Conservation (phyloP, 2,329 filamentous ascomycete genomes). For the Cladosporium oxysporum region DNA sequence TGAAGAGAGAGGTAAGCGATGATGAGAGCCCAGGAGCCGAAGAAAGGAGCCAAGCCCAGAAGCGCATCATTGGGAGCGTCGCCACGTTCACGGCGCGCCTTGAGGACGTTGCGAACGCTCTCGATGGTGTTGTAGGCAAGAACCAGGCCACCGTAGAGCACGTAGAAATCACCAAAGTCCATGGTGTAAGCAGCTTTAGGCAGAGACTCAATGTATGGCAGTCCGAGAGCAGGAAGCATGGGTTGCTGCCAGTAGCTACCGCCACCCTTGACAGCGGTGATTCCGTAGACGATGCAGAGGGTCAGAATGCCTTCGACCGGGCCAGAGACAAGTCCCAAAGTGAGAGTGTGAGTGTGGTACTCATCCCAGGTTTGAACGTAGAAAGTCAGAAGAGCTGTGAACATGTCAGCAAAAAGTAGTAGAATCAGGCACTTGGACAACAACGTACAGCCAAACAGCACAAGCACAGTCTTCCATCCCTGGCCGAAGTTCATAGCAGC, state of each 20-base stretch:
- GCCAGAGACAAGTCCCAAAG: constrained; percentile 86
- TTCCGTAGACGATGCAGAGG: constrained; percentile 74
- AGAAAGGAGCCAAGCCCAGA: constrained; percentile 80
- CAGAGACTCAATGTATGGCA: constrained; percentile 65
- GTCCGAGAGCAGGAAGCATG: constrained; percentile 69
- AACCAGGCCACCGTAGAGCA: constrained; percentile 80
- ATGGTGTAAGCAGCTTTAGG: constrained; percentile 73
- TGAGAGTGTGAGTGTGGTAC: constrained; percentile 96
- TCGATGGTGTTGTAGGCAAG: constrained; percentile 82
- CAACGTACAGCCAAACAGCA: constrained; percentile 74
- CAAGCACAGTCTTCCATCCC: constrained; percentile 82
- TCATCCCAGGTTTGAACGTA: constrained; percentile 99
- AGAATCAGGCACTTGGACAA: not conserved
- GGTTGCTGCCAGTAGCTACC: constrained; percentile 91
- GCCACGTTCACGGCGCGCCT: constrained; percentile 71
- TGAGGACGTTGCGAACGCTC: constrained; percentile 80
- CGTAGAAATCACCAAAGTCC: constrained; percentile 89
- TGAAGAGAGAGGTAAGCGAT: constrained; percentile 80
- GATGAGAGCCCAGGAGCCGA: constrained; percentile 74
- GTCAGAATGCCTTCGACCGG: constrained; percentile 93
- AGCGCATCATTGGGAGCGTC: constrained; percentile 74
- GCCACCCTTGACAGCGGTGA: constrained; percentile 83
- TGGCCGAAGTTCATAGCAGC: constrained; percentile 91
- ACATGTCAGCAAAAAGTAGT: constrained; percentile 43
- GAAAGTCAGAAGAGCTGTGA: constrained; percentile 74